Evolutionary conservation across 2,329 filamentous ascomycete genomes (phyloP).

Genomic region (Stylonectria norvegica): DNA sequence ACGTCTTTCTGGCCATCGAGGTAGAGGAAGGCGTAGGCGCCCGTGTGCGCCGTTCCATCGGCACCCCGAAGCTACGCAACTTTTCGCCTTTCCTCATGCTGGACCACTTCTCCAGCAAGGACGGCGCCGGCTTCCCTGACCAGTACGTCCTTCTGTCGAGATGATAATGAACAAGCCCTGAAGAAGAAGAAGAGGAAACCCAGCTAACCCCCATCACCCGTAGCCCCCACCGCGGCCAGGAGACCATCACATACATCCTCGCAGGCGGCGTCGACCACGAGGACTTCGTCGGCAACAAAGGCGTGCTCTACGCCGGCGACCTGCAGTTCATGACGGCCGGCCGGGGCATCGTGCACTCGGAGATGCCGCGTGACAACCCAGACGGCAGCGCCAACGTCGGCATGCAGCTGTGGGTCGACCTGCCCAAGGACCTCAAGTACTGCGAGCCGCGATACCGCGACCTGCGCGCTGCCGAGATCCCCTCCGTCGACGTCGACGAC

Average conservation of each 20-base stretch:
- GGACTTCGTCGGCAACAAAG: conserved; percentile 82
- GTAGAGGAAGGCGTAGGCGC: conserved; percentile 87
- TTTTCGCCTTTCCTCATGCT: conserved; percentile 95
- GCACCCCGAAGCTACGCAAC: conserved; percentile 77
- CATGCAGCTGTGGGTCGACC: conserved; percentile 92
- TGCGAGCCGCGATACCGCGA: conserved; percentile 94
- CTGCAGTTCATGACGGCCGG: conserved; percentile 98
- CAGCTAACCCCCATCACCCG: conserved; percentile 1
- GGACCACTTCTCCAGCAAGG: conserved; percentile 80
- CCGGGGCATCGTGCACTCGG: conserved; percentile 85
- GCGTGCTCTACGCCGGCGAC: conserved; percentile 82
- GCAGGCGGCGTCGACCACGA: conserved; percentile 84
- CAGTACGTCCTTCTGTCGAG: conserved; percentile 46
- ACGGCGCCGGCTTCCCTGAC: conserved; percentile 85
- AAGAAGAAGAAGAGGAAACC: background rate
- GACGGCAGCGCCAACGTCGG: conserved; percentile 79
- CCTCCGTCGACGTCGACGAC: conserved; percentile 65
- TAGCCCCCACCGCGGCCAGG: conserved; percentile 70
- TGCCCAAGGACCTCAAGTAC: conserved; percentile 75
- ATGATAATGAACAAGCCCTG: background rate
- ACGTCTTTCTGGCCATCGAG: conserved; percentile 79
- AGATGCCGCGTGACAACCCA: conserved; percentile 81
- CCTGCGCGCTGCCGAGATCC: conserved; percentile 74
- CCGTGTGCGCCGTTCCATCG: conserved; percentile 80
- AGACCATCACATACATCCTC: conserved; percentile 87